phyloP scores from a whole-genome alignment of 192 early-diverging fungal species.

The Backusella mclennaniae region DNA sequence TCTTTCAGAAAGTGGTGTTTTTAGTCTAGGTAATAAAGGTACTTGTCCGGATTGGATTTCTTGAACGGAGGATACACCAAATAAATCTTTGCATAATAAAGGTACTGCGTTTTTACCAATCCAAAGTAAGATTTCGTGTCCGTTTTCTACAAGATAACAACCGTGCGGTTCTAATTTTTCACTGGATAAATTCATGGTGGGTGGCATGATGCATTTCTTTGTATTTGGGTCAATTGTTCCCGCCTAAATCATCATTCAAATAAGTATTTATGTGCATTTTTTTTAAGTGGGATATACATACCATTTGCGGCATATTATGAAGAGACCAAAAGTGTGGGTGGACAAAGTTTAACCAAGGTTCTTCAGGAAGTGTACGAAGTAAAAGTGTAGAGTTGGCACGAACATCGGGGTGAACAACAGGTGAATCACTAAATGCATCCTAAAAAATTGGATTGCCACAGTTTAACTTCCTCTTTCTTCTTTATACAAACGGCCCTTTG shows the following conservation, averaged over 20 bases:
- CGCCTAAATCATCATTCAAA: slow-evolving; percentile 22
- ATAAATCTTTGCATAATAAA: slow-evolving; percentile 57
- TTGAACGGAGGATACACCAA: slow-evolving; percentile 62
- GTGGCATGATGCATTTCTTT: slow-evolving; percentile 66
- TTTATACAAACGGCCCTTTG: background rate
- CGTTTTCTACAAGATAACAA: slow-evolving; percentile 73
- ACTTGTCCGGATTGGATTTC: slow-evolving; percentile 67
- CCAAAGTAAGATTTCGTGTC: slow-evolving; percentile 75
- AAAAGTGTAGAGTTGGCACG: slow-evolving; percentile 64
- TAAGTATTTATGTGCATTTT: background rate
- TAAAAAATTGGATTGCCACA: background rate
- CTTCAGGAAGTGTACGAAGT: slow-evolving; percentile 65
- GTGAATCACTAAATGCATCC: slow-evolving; percentile 15
- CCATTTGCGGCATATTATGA: slow-evolving; percentile 60
- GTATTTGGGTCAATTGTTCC: slow-evolving; percentile 54
- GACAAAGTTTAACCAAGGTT: slow-evolving; percentile 53
- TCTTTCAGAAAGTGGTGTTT: slow-evolving; percentile 61
- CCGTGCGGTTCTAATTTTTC: slow-evolving; percentile 77
- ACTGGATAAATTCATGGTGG: slow-evolving; percentile 65
- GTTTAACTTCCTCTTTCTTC: background rate
- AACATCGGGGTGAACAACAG: slow-evolving; percentile 53
- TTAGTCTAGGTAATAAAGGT: slow-evolving; percentile 36
- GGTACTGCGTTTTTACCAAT: slow-evolving; percentile 64
- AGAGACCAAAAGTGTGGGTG: slow-evolving; percentile 72
- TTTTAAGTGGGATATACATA: slow-evolving; percentile 22